Evolutionary conservation across 2,329 filamentous ascomycete species (phyloP).

Genomic region (Diaporthe vexans): DNA sequence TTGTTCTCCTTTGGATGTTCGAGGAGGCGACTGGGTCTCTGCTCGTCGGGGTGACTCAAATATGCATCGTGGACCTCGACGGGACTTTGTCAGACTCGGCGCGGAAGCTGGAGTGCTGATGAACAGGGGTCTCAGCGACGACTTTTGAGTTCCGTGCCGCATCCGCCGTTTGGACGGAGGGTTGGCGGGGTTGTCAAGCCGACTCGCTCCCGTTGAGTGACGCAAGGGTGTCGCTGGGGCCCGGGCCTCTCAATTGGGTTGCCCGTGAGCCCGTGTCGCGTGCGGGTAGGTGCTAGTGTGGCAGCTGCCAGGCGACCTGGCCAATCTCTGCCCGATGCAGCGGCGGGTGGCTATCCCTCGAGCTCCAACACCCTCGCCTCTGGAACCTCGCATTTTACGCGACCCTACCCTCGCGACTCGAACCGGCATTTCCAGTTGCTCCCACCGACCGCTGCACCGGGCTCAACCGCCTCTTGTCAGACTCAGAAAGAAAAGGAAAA

Average conservation of each 20-base stretch:
- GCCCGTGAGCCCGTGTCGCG: conserved; percentile 19
- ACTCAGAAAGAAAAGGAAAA: not conserved
- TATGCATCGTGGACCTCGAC: not conserved
- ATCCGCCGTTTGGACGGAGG: conserved; percentile 21
- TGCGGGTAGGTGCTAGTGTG: conserved; percentile 20
- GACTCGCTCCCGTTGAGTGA: conserved; percentile 29
- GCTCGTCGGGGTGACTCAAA: conserved; percentile 8
- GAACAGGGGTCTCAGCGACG: conserved; percentile 8
- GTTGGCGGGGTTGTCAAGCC: conserved; percentile 14
- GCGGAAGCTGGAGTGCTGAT: conserved; percentile 16
- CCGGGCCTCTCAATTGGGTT: conserved; percentile 22
- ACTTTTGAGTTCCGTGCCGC: conserved; percentile 23
- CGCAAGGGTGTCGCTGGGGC: conserved; percentile 28
- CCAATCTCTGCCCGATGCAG: conserved; percentile 32
- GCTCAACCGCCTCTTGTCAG: conserved; percentile 16
- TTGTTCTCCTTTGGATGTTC: not conserved
- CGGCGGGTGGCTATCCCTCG: conserved; percentile 20
- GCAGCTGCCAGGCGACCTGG: conserved; percentile 28
- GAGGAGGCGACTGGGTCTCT: not conserved
- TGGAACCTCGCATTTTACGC: conserved; percentile 25
- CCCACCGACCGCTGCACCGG: conserved; percentile 5
- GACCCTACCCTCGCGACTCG: conserved; percentile 25
- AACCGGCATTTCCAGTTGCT: conserved; percentile 4
- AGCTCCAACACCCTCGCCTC: conserved; percentile 20
- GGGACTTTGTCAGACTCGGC: conserved; percentile 11